Conservation (phyloP, 148 eudicot species). For the Rhododendron kiyosumense region DNA sequence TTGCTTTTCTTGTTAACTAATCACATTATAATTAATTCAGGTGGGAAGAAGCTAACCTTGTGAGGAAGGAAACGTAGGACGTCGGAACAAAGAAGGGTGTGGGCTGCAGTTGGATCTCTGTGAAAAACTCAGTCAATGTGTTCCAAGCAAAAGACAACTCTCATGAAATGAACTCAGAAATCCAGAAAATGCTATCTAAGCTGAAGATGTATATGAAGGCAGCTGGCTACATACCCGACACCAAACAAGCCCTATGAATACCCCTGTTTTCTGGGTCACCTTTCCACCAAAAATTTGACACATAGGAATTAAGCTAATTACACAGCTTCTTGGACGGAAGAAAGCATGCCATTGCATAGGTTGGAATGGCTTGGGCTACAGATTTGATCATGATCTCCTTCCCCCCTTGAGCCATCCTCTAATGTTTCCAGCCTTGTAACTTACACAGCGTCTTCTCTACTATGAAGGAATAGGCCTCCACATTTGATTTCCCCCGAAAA, state of each 20-base stretch:
- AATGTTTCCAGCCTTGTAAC: too few relatives aligned
- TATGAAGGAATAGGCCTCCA: too few relatives aligned
- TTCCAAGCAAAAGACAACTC: slow-evolving; percentile 58
- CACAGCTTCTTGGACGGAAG: too few relatives aligned
- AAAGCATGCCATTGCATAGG: too few relatives aligned
- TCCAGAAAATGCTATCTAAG: slow-evolving; percentile 39
- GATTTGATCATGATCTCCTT: too few relatives aligned
- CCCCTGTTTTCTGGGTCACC: too few relatives aligned
- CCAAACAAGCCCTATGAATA: slow-evolving; percentile 27
- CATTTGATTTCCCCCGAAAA: too few relatives aligned
- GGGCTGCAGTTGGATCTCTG: slow-evolving; percentile 58
- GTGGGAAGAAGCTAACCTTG: slow-evolving; percentile 57
- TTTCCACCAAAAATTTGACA: too few relatives aligned
- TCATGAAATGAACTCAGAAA: slow-evolving; percentile 39
- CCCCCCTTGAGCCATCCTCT: too few relatives aligned
- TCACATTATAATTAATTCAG: slow-evolving; percentile 11
- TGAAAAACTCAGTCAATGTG: slow-evolving; percentile 35
- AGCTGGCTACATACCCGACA: slow-evolving; percentile 45
- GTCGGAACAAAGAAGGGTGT: slow-evolving; percentile 44
- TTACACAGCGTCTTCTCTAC: too few relatives aligned
- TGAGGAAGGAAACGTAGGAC: slow-evolving; percentile 50
- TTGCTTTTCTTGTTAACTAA: not conserved
- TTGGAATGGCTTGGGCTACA: too few relatives aligned
- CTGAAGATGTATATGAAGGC: slow-evolving; percentile 37
- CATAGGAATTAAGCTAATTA: too few relatives aligned